Evolutionary conservation across 2,329 filamentous ascomycete genomes (phyloP).

Genomic region (Immersiporthe knoxdaviesiana): DNA sequence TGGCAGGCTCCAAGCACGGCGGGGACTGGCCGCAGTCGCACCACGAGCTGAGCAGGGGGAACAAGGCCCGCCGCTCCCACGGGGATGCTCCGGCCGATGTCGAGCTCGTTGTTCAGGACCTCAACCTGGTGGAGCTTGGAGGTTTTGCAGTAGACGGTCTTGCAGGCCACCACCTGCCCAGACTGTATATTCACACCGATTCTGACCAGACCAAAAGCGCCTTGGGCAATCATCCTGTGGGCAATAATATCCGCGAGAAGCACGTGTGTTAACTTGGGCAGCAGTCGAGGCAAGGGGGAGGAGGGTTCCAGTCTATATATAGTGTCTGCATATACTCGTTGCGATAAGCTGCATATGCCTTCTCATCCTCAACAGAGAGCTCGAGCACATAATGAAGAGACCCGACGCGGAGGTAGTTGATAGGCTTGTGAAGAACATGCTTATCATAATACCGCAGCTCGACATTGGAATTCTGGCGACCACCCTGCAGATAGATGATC

Average conservation of each 20-base stretch:
- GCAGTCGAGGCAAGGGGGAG: neutral
- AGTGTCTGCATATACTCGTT: neutral
- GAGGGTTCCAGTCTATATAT: too few relatives aligned
- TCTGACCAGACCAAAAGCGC: conserved; percentile 28
- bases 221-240: conserved; percentile 25
- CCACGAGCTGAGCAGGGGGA: neutral
- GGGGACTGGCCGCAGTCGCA: conserved; percentile 11
- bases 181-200: conserved; percentile 23
- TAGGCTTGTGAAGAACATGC: conserved; percentile 15
- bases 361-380: neutral
- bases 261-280: too few relatives aligned
- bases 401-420: conserved; percentile 18
- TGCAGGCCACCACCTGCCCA: conserved; percentile 24
- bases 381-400: conserved; percentile 12
- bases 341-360: neutral
- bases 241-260: conserved; percentile 23
- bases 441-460: neutral
- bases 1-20: conserved; percentile 8
- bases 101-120: neutral
- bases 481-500: conserved; percentile 5
- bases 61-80: neutral
- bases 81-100: neutral
- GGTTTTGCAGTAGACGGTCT: conserved; percentile 19
- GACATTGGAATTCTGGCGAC: neutral
- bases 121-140: too few relatives aligned